Evolutionary conservation across 2,329 filamentous ascomycete species (phyloP).

Genomic region (Madurella mycetomatis): DNA sequence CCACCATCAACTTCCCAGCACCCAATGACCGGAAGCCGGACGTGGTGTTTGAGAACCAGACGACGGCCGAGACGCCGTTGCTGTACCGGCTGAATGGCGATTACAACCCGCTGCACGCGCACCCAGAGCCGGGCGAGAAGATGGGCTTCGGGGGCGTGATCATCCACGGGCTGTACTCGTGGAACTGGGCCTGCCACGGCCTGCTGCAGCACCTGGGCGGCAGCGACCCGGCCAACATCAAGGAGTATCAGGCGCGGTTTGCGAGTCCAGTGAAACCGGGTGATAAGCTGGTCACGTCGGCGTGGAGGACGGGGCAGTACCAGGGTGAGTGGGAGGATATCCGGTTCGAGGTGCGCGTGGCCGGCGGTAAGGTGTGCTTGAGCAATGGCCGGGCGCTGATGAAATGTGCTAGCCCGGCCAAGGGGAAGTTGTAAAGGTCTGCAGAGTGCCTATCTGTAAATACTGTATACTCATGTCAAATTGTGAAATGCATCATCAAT

Average conservation of each 20-base stretch:
- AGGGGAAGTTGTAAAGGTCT: slow-evolving; percentile 57
- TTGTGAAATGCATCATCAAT: too few relatives aligned
- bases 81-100: slow-evolving; percentile 86
- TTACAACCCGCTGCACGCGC: slow-evolving; percentile 90
- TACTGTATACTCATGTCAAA: not conserved
- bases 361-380: slow-evolving; percentile 77
- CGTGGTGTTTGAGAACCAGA: slow-evolving; percentile 64
- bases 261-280: slow-evolving; percentile 79
- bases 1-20: slow-evolving; percentile 72
- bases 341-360: slow-evolving; percentile 72
- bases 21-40: slow-evolving; percentile 67
- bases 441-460: not conserved
- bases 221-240: slow-evolving; percentile 74
- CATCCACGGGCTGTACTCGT: slow-evolving; percentile 84
- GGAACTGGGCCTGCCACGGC: slow-evolving; percentile 73
- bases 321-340: slow-evolving; percentile 75
- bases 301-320: slow-evolving; percentile 70
- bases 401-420: slow-evolving; percentile 52
- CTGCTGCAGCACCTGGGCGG: slow-evolving; percentile 69
- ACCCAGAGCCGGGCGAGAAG: slow-evolving; percentile 75
- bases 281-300: slow-evolving; percentile 74
- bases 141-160: slow-evolving; percentile 91
- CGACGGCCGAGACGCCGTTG: slow-evolving; percentile 65
- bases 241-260: slow-evolving; percentile 85
- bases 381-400: slow-evolving; percentile 82